Evolutionary conservation across 225 moss, liverwort and hornwort genomes (phyloP).

Genomic region (Sphagnum tenellum): DNA sequence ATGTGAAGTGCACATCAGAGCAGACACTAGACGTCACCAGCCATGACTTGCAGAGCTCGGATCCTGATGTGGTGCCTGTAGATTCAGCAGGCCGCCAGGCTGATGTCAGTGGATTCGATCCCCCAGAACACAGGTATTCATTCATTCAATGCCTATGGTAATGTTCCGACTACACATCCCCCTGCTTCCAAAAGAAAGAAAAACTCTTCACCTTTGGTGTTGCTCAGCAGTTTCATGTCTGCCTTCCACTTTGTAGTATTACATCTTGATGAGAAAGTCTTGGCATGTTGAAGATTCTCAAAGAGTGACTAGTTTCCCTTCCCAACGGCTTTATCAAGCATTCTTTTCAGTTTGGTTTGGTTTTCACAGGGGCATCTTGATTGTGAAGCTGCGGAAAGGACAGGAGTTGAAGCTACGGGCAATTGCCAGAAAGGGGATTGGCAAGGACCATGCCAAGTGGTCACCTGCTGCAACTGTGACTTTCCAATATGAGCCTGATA

Average conservation of each 20-base stretch:
- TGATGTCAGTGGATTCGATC: conserved; percentile 58
- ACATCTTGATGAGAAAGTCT: too few relatives aligned
- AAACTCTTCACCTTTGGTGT: too few relatives aligned
- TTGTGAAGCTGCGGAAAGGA: conserved; percentile 84
- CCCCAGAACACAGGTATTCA: conserved; percentile 51
- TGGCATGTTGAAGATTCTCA: too few relatives aligned
- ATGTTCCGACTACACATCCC: too few relatives aligned
- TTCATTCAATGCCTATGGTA: too few relatives aligned
- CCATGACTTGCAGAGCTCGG: conserved; percentile 75
- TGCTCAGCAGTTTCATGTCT: too few relatives aligned
- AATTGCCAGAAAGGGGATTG: conserved; percentile 90
- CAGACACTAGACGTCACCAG: conserved; percentile 90
- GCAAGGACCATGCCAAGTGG: conserved; percentile 97
- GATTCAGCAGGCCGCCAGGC: conserved; percentile 45
- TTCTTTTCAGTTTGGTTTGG: not conserved
- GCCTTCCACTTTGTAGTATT: too few relatives aligned
- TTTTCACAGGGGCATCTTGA: conserved; percentile 70
- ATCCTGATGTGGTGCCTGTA: conserved; percentile 61
- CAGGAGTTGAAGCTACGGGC: conserved; percentile 94
- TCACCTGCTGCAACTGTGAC: conserved; percentile 97
- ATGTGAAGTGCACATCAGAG: conserved; percentile 86
- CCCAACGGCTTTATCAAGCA: not conserved
- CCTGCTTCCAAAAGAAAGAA: too few relatives aligned
- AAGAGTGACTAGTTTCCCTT: not conserved
- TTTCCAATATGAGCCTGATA: conserved; percentile 92